phyloP scores from a whole-genome alignment of 192 early-diverging fungal species.

The Coemansia reversa region DNA sequence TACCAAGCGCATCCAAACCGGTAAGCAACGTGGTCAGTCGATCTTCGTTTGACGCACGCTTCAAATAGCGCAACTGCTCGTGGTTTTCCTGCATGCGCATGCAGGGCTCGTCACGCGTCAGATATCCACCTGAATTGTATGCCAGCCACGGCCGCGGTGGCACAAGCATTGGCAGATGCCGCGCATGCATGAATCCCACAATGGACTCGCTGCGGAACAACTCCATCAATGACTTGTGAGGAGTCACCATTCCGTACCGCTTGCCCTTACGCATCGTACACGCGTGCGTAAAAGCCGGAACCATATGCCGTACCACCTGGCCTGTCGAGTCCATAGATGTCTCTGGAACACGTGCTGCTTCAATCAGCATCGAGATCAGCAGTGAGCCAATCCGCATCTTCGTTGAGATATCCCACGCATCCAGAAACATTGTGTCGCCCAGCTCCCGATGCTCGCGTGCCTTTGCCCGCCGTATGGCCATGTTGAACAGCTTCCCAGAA shows the following conservation, averaged over 20 bases:
- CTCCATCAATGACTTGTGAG: slow-evolving; percentile 68
- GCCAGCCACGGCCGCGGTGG: slow-evolving; percentile 89
- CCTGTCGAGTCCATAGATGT: slow-evolving; percentile 60
- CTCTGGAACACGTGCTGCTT: slow-evolving; percentile 68
- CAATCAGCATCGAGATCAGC: slow-evolving; percentile 64
- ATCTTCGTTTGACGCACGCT: slow-evolving; percentile 73
- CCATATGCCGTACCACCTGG: slow-evolving; percentile 56
- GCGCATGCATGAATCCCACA: slow-evolving; percentile 63
- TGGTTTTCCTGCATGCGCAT: slow-evolving; percentile 72
- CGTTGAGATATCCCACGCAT: slow-evolving; percentile 60
- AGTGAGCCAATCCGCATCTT: slow-evolving; percentile 62
- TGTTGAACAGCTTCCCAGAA: slow-evolving; percentile 78
- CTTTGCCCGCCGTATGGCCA: slow-evolving; percentile 71
- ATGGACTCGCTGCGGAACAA: slow-evolving; percentile 63
- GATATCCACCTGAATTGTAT: slow-evolving; percentile 81
- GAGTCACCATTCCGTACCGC: slow-evolving; percentile 69
- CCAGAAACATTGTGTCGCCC: slow-evolving; percentile 16
- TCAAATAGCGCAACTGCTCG: slow-evolving; percentile 78
- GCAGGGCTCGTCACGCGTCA: slow-evolving; percentile 66
- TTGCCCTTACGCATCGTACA: slow-evolving; percentile 63
- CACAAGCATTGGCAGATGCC: slow-evolving; percentile 91
- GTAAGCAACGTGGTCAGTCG: slow-evolving; percentile 67
- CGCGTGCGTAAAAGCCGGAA: slow-evolving; percentile 79
- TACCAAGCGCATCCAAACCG: slow-evolving; percentile 84
- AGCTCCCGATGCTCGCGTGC: slow-evolving; percentile 59